These are phyloP conservation scores for Gliomastix tumulicola DNA, from an alignment of 2,329 filamentous ascomycete genomes.

Conservation along the genomic window DNA sequence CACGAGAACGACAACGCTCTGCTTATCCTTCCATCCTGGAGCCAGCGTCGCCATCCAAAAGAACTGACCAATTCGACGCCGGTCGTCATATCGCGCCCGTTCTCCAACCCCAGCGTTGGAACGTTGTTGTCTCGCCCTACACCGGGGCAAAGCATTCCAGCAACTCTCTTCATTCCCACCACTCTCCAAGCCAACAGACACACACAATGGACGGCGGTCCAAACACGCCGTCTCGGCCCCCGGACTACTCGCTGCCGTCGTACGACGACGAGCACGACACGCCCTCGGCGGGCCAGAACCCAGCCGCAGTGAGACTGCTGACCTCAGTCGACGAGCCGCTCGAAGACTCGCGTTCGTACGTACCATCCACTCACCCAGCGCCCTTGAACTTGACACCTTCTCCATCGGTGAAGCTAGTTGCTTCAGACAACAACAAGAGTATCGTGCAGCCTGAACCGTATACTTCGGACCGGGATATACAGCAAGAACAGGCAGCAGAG, in stretches of 20 bases:
- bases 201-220: conserved; percentile 40
- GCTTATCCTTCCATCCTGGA: too few species aligned
- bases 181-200: conserved; percentile 6
- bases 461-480: neutral
- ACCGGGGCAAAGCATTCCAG: too few species aligned
- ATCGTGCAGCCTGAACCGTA: neutral
- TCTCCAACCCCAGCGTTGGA: too few species aligned
- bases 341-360: conserved; percentile 45
- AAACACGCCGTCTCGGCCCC: conserved; percentile 43
- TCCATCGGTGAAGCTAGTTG: too few species aligned
- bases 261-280: conserved; percentile 40
- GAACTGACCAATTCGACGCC: too few species aligned
- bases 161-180: too few species aligned
- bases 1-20: too few species aligned
- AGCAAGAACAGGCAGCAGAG: too few species aligned
- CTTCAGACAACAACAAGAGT: neutral
- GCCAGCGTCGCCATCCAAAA: too few species aligned
- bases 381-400: neutral
- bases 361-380: conserved; percentile 20
- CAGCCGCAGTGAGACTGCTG: conserved; percentile 51
- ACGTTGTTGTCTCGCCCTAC: too few species aligned
- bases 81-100: too few species aligned
- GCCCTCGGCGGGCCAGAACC: conserved; percentile 37
- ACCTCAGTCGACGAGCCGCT: conserved; percentile 54
- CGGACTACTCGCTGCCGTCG: conserved; percentile 48